Base-by-base conservation (phyloP, 176 grass and related monocot genomes). In the Aegilops bicornis region DNA sequence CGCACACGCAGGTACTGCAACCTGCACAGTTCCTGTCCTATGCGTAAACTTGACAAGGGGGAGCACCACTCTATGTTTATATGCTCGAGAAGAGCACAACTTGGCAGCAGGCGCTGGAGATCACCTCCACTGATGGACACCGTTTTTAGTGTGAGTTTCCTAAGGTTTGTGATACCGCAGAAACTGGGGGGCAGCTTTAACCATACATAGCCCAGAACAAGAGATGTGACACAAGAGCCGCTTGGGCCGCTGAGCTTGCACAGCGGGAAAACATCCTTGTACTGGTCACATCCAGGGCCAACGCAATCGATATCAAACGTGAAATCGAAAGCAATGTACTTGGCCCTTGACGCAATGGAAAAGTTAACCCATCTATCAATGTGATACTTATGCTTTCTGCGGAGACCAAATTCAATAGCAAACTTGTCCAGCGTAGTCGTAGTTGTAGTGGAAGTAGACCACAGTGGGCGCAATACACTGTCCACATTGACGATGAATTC, bases 351-450 rank as follows among this genome's bases (percentile, higher is more conserved):
- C 6, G 25, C 29, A 30, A 9, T 52, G 27, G 52, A 52, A 60
- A 78, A 60, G 76, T 2, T 60, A 78, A 78, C 19, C 76, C 76
- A 78, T 23, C 31, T 58, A 22, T 78, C 52, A 39, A 79, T 54
- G 71, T 39, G 6, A 12, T 37, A 11, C 31, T 12, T 54, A 35
- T 79, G 76, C 2, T 36, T 23, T 11, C 31, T 39, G 31, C 11
- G 3, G 36, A 79, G 76, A 10, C 5, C 29, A 32, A 79, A 79
- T 20, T 61, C 60, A 6, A 79, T 2, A 20, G 14, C 54, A 79
- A 61, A 62, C 32, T 24, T 79, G n/a, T 79, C 56, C 54, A 39
- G 19, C 0, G 54, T 79, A 58, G 76, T 79, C n/a, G 24, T 50
- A 50, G 14, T 50, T 10, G 42, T 43, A 43, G 42, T 67, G 36